Conservation (phyloP, 805 yeast genomes). For the Yarrowia bubula region DNA sequence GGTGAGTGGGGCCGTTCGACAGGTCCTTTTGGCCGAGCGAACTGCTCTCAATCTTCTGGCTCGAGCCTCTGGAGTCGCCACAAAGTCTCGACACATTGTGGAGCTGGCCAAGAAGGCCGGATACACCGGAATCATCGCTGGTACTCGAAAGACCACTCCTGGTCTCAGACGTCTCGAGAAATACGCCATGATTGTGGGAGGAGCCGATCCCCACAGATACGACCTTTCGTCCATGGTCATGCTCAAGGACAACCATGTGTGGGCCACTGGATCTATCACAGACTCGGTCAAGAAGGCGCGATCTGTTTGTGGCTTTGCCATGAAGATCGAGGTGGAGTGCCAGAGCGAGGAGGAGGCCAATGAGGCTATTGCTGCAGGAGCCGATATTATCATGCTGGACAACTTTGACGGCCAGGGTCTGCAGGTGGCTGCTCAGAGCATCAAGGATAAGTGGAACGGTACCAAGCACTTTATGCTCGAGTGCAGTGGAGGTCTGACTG, state of each 20-base stretch:
- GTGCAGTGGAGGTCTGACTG: conserved; percentile 87
- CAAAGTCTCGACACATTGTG: conserved; percentile 60
- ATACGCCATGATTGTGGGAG: conserved; percentile 93
- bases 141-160: conserved; percentile 97
- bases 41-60: conserved; percentile 79
- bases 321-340: conserved; percentile 90
- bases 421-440: conserved; percentile 57
- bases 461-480: conserved; percentile 64
- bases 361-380: conserved; percentile 93
- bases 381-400: conserved; percentile 93
- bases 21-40: conserved; percentile 79
- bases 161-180: conserved; percentile 86
- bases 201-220: conserved; percentile 88
- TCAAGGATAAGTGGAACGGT: conserved; percentile 56
- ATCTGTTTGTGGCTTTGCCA: conserved; percentile 79
- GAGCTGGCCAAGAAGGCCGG: conserved; percentile 64
- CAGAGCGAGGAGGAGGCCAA: conserved; percentile 79
- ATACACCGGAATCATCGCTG: conserved; percentile 83
- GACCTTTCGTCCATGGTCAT: conserved; percentile 92
- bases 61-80: conserved; percentile 84
- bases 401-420: conserved; percentile 71
- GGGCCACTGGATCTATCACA: conserved; percentile 90
- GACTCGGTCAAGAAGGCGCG: conserved; percentile 76
- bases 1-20: conserved; percentile 76
- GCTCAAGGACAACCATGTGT: conserved; percentile 92